Base-by-base conservation (phyloP, 352 stramenopile genomes). In the Thalassiosira sp. region DNA sequence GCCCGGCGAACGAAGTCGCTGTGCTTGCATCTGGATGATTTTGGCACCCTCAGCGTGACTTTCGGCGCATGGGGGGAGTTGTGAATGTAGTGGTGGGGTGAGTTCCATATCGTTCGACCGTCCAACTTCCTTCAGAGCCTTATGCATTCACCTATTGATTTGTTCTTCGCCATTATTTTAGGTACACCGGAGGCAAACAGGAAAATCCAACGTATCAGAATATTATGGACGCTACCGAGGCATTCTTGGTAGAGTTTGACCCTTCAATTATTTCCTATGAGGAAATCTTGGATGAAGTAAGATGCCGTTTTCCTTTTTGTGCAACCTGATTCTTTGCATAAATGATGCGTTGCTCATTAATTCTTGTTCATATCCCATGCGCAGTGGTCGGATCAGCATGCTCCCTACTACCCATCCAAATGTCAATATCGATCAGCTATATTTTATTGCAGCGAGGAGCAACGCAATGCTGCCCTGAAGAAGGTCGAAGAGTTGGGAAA, bases 201-300 rank as follows among this genome's bases (percentile, higher is more conserved):
- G 60, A 70, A 15, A 76, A 86, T 67, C 85, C 85, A 25, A 86
- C 72, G 0, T 91, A 91, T 53, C 42, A 79, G 16, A 77, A 79
- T 22, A 88, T 91, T 11, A 76, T 79, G 68, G 85, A 90, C 73
- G 46, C 78, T 18, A 84, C 87, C 2, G 87, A 92, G 61, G 68
- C 80, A 7, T 87, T 89, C 31, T 71, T 86, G 24, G 58, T 92
- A 27, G 68, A 78, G 22, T 92, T 87, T 72, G 81, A 91, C 71
- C 71, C 82, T 15, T 56, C 64, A 11, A 61, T 80, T 10, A 73
- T 88, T 63, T 75, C 71, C 0, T 90, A 89, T 42, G 62, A 84
- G 48, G 42, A 72, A 62, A 76, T 90, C 37, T 74, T 88, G 56
- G 27, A 84, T 49, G 72, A 79, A n/a, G n/a, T n/a, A n/a, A n/a